phyloP scores from a whole-genome alignment of 371 early-diverging fungal species.

The Nematocida minor region DNA sequence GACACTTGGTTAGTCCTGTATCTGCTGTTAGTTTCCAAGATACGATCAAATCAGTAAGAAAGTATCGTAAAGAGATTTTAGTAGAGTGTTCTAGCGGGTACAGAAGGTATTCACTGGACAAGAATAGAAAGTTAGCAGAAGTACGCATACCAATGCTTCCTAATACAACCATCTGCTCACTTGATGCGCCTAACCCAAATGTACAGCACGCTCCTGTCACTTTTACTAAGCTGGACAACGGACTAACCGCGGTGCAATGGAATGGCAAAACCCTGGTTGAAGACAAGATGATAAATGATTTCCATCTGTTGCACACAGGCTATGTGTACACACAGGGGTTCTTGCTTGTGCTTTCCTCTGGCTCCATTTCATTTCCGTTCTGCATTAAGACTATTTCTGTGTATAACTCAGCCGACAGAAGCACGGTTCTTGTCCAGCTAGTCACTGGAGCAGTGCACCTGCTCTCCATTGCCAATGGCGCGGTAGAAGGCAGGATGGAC shows the following conservation, averaged over 20 bases:
- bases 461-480: conserved; percentile 8
- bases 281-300: not conserved
- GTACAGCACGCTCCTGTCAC: conserved; percentile 2
- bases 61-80: not conserved
- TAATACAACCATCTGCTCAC: not conserved
- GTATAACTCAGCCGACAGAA: not conserved
- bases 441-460: not conserved
- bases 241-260: not conserved
- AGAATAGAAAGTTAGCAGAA: not conserved
- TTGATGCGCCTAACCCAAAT: not conserved
- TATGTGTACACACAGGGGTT: conserved; percentile 17
- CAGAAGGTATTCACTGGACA: not conserved
- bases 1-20: not conserved
- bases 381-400: not conserved
- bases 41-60: not conserved
- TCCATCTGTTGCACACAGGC: conserved; percentile 24
- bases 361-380: not conserved
- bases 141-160: not conserved
- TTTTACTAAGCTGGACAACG: not conserved
- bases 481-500: not conserved
- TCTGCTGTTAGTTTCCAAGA: not conserved
- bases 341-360: not conserved
- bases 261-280: not conserved
- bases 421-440: conserved; percentile 31
- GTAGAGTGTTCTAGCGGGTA: not conserved